Conservation (phyloP, 2,329 filamentous ascomycete genomes). For the Penicillium sp. region DNA sequence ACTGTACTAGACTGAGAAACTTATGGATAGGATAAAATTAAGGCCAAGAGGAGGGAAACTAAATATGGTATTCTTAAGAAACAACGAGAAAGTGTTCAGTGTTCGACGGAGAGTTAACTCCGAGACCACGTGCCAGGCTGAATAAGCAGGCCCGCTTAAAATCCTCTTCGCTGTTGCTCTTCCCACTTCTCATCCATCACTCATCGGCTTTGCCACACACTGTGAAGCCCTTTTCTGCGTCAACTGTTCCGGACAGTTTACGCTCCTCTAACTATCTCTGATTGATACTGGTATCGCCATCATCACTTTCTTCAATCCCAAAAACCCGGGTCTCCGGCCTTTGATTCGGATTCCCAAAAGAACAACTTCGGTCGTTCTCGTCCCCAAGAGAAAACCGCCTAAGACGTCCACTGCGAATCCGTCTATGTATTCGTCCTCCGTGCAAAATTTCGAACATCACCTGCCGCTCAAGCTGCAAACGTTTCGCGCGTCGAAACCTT, state of each 20-base stretch:
- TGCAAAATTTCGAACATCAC: constrained; percentile 89
- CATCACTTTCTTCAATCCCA: constrained; percentile 16
- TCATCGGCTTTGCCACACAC: constrained; percentile 16
- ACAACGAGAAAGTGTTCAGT: no score
- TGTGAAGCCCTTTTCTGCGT: constrained; percentile 21
- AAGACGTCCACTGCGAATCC: constrained; percentile 43
- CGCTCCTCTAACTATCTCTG: constrained; percentile 5
- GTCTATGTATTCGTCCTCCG: constrained; percentile 99
- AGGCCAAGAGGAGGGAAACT: not conserved
- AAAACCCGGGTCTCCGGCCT: constrained; percentile 19
- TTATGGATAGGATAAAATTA: not conserved
- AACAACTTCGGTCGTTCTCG: constrained; percentile 34
- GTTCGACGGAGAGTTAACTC: constrained; percentile 6
- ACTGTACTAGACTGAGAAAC: not conserved
- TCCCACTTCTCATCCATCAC: constrained; percentile 17
- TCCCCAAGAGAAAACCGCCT: constrained; percentile 36
- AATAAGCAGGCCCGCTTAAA: constrained; percentile 26
- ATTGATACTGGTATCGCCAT: constrained; percentile 19
- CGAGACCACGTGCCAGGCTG: constrained; percentile 23
- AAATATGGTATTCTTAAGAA: no score
- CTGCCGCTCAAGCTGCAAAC: constrained; percentile 92
- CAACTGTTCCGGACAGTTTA: constrained; percentile 19
- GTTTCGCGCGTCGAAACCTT: constrained; percentile 93
- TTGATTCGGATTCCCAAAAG: constrained; percentile 24
- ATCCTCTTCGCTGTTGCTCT: constrained; percentile 19